Percentiles rank a stretch among this genome's conserved stretches.
These are phyloP conservation scores for Lodderomyces orthopsilosis DNA, from an alignment of 1,139 yeast species.

Conservation along the genomic window DNA sequence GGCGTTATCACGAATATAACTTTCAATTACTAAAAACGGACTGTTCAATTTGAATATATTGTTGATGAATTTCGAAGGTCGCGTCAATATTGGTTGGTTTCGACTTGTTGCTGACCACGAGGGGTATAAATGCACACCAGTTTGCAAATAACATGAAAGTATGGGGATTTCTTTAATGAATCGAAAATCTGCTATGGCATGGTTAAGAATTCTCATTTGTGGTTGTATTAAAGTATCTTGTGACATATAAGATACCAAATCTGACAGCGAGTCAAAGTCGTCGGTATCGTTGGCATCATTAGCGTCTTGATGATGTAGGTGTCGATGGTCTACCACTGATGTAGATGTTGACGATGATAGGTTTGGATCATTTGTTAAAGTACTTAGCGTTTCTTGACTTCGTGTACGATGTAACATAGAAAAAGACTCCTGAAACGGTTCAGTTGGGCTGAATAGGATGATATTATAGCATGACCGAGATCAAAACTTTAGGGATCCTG, in stretches of 20 bases:
- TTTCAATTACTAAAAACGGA: constrained; percentile 31
- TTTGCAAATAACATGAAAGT: constrained; percentile 26
- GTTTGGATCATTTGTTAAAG: constrained; percentile 11
- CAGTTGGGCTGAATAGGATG: background rate
- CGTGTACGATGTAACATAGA: constrained; percentile 8
- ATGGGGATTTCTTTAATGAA: constrained; percentile 26
- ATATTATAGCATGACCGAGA: background rate
- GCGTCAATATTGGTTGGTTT: constrained; percentile 23
- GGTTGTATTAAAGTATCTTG: constrained; percentile 30
- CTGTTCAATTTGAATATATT: constrained; percentile 29
- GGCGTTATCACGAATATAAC: too few relatives aligned
- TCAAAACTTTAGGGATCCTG: too few relatives aligned
- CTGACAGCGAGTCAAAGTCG: constrained; percentile 10
- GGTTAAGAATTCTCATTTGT: constrained; percentile 22
- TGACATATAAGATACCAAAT: constrained; percentile 22
- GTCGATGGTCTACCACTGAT: background rate
- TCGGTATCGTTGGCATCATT: background rate
- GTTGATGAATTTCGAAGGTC: constrained; percentile 24
- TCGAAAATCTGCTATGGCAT: constrained; percentile 19
- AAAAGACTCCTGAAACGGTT: background rate
- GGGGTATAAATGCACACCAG: constrained; percentile 19
- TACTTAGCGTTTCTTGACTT: constrained; percentile 14
- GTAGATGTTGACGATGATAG: background rate
- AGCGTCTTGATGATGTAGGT: constrained; percentile 1
- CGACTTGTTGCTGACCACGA: constrained; percentile 5